Evolutionary conservation across 2,329 filamentous ascomycete species (phyloP), one percentile per base, ranked within the genome.

Genomic region (Aspergillus carbonarius): DNA sequence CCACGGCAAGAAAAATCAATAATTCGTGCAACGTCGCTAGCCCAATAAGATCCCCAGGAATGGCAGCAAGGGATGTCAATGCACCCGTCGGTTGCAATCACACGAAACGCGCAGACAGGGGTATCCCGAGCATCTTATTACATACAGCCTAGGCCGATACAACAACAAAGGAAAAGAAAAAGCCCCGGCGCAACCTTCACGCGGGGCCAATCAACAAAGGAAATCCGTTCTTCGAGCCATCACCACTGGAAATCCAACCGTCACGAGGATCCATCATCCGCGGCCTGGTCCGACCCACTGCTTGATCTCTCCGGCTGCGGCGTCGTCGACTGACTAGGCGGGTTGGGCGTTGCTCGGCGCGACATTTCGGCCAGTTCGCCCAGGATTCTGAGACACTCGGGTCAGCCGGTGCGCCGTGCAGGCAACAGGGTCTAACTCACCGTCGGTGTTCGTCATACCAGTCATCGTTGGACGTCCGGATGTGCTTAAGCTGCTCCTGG

Each of bases 401-500:
- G 52, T 63, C 44, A 64, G 60, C 13, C 4, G 18, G n/a, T 25
- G 51, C 25, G n/a, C 17, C 17, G 20, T 3, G 18, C 12, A 27
- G 51, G 15, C 23, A 35, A 42, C 8, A 13, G 15, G 23, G n/a
- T 25, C 39, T 10, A 27, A 65, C 73, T 63, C 56, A 79, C 77
- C 74, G 76, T 60, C 66, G 66, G 61, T 79, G 73, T 55, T 79
- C 77, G 58, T 76, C 74, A 39, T 77, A 72, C 72, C 77, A 77
- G 60, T 76, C 77, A 58, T 78, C 77, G 63, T 74, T 79, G 47
- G 78, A 68, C 46, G 72, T 72, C 63, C 78, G 71, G 67, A 80
- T 74, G 65, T 79, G 73, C 60, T 76, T 75, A 75, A 79, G 71
- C 71, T 80, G 72, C 66, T 80, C 71, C 74, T 75, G 70, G 62